phyloP scores from a whole-genome alignment of 2,329 filamentous ascomycete genomes.

The Sodiomyces alkalinus region DNA sequence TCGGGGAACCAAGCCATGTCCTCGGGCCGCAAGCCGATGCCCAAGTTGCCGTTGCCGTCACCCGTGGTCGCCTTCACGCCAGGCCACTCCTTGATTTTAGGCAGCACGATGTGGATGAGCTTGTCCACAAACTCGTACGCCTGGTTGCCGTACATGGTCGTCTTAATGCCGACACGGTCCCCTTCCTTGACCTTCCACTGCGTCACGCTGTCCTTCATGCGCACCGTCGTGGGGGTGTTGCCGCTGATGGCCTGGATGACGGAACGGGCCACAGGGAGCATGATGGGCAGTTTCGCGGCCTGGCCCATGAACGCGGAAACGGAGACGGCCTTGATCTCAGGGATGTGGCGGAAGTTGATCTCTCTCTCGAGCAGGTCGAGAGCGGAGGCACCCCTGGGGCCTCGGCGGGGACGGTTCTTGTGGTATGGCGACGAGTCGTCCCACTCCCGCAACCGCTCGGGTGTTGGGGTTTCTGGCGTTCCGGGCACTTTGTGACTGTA shows the following conservation, averaged over 20 bases:
- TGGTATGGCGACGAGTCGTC: slow-evolving; percentile 86
- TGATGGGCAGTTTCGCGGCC: slow-evolving; percentile 54
- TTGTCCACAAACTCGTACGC: slow-evolving; percentile 89
- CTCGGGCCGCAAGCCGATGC: slow-evolving; percentile 62
- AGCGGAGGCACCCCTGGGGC: slow-evolving; percentile 63
- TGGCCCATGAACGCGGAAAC: slow-evolving; percentile 62
- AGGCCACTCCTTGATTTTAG: slow-evolving; percentile 90
- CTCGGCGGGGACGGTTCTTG: slow-evolving; percentile 74
- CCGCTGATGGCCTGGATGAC: slow-evolving; percentile 77
- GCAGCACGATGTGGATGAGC: slow-evolving; percentile 76
- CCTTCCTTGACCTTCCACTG: slow-evolving; percentile 62
- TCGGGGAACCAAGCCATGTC: slow-evolving; percentile 80
- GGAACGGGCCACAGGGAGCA: slow-evolving; percentile 71
- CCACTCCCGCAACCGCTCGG: slow-evolving; percentile 67
- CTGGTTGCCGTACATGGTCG: slow-evolving; percentile 59
- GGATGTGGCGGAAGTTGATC: slow-evolving; percentile 72
- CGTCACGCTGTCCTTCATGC: slow-evolving; percentile 52
- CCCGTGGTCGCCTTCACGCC: slow-evolving; percentile 53
- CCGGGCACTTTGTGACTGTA: slow-evolving; percentile 80
- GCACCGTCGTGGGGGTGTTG: slow-evolving; percentile 54
- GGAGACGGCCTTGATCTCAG: slow-evolving; percentile 65
- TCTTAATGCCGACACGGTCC: slow-evolving; percentile 61
- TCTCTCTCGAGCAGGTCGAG: slow-evolving; percentile 58
- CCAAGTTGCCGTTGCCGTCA: slow-evolving; percentile 77
- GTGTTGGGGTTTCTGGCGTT: slow-evolving; percentile 33